Evolutionary conservation across 1,284 basidiomycete genomes (phyloP), one percentile per base, ranked within the genome.

Genomic region (Apiotrichum porosum): DNA sequence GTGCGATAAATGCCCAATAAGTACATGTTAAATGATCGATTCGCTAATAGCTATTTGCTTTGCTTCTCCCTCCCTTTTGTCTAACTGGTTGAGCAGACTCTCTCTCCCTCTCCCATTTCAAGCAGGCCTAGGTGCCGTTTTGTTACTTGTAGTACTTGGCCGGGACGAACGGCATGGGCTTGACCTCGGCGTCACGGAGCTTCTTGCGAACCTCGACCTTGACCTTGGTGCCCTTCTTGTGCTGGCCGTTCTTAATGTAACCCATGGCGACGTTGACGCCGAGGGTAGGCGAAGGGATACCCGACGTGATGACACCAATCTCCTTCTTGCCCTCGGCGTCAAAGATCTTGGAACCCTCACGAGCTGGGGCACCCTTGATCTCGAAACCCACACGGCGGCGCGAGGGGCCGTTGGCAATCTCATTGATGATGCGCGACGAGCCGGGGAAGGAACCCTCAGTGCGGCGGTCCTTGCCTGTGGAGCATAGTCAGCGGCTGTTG

Each of bases 251-350:
- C 51, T 76, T 73, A 41, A 97, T 81, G 64, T 97, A 94, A 0
- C 84, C 94, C 94, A 98, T 98, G 8, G 93, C 90, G 62, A 98
- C 89, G 74, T 98, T 97, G 69, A 85, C 83, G 4, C 83, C 83
- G 1, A 93, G 76, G 2, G 90, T 87, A 0, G 93, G 93, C 1
- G 90, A 93, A 8, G 95, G 95, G 52, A 97, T 97, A 42, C 94
- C 94, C 0, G 91, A 97, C 0, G 94, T 97, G 32, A 97, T 81
- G 12, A 75, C 66, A 23, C 90, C 88, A 53, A 88, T 79, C 52
- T 77, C 74, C 41, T 84, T 79, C 12, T 74, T 67, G 12, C 76
- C 78, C 13, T 77, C 75, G 0, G 80, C 78, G 8, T 78, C 76
- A 59, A 84, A 83, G 37, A 97, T 83, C 60, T 82, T 82, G 26